A percentile compares a stretch with the other conserved stretches of the same genome.
Conservation (phyloP, 257 asterid species). For the Solanum sitiens region DNA sequence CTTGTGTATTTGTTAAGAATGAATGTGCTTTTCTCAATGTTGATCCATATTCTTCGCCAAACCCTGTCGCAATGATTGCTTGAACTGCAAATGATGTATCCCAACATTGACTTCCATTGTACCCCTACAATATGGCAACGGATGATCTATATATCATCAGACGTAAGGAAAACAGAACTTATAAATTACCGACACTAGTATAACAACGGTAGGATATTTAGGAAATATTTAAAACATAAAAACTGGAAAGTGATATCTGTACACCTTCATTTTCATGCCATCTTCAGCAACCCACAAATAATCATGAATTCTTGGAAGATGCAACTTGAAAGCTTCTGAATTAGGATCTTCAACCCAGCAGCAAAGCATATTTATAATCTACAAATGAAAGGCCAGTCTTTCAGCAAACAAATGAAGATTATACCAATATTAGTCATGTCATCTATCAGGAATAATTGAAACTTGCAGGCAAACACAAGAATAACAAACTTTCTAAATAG, state of each 20-base stretch:
- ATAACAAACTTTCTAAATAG: not conserved
- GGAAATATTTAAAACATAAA: not conserved
- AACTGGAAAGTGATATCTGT: not conserved
- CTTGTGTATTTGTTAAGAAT: slow-evolving; percentile 70
- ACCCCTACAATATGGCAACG: slow-evolving; percentile 45
- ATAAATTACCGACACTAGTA: not conserved
- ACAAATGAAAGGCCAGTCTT: slow-evolving; percentile 4
- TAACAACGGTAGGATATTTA: not conserved
- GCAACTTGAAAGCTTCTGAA: slow-evolving; percentile 96
- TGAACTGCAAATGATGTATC: slow-evolving; percentile 83
- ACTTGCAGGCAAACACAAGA: not conserved
- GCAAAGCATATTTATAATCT: slow-evolving; percentile 96
- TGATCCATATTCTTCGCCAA: slow-evolving; percentile 61
- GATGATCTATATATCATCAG: not conserved
- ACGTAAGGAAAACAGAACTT: not conserved
- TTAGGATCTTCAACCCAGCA: slow-evolving; percentile 97
- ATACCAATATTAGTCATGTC: not conserved
- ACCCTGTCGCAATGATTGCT: slow-evolving; percentile 69
- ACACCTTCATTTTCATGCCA: slow-evolving; percentile 99
- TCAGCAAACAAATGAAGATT: not conserved
- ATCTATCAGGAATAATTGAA: not conserved
- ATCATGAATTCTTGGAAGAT: slow-evolving; percentile 81
- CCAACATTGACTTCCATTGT: slow-evolving; percentile 98
- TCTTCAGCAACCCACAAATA: slow-evolving; percentile 97
- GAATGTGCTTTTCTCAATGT: slow-evolving; percentile 66